These are phyloP conservation scores for Aspergillus pseudoviridinutans DNA, from an alignment of 2,329 filamentous ascomycete genomes.

Conservation along the genomic window DNA sequence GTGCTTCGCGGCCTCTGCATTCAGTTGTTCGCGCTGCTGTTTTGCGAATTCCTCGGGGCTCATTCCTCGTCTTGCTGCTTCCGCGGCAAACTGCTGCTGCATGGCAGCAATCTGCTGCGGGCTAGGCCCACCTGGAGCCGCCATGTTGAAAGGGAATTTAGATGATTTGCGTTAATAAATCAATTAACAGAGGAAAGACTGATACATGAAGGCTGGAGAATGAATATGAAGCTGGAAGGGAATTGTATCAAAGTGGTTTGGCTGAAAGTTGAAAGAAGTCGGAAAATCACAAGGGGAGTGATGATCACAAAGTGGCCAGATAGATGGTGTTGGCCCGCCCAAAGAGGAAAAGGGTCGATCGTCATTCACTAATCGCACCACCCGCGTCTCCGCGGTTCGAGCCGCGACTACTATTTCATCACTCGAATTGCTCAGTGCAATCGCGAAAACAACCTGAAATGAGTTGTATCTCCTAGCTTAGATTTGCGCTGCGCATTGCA, in stretches of 20 bases:
- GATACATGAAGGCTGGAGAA: background rate
- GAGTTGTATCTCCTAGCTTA: background rate
- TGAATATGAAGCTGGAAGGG: background rate
- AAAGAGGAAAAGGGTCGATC: constrained; percentile 10
- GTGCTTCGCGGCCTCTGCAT: constrained; percentile 48
- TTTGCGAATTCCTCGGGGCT: constrained; percentile 79
- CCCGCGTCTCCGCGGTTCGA: background rate
- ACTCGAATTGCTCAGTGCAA: background rate
- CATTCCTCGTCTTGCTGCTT: constrained; percentile 81
- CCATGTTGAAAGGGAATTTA: constrained; percentile 26
- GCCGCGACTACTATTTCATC: background rate
- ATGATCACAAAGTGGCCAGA: constrained; percentile 3
- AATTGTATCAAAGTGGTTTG: constrained; percentile 5
- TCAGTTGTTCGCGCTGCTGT: constrained; percentile 46
- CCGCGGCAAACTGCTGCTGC: constrained; percentile 74
- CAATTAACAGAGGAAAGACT: background rate
- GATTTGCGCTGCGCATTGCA: constrained; percentile 3
- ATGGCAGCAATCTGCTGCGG: constrained; percentile 83
- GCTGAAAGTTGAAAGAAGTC: constrained; percentile 3
- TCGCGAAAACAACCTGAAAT: background rate
- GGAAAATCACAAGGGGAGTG: background rate
- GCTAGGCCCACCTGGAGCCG: constrained; percentile 51
- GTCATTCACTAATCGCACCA: background rate
- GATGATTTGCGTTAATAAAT: background rate
- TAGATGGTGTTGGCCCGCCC: constrained; percentile 1